These are phyloP conservation scores for Globisporangium okanoganense DNA, from an alignment of 352 stramenopile species.

Conservation along the genomic window DNA sequence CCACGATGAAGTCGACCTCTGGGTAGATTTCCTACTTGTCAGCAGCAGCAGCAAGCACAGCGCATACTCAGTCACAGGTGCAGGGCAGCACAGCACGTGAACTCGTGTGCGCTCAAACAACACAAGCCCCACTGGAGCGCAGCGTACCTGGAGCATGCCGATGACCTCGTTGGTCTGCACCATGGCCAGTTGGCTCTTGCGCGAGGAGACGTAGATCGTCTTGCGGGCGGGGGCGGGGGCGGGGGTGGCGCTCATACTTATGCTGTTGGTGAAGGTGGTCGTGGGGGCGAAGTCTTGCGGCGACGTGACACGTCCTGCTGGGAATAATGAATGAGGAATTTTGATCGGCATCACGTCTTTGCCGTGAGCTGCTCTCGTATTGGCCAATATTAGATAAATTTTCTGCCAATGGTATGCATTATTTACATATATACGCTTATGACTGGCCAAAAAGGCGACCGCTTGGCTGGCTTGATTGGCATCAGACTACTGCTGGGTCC, in stretches of 20 bases:
- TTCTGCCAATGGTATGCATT: too few relatives aligned
- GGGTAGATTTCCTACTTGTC: slow-evolving; percentile 52
- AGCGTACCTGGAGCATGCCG: slow-evolving; percentile 55
- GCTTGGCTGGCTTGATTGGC: too few relatives aligned
- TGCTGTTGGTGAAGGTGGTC: too few relatives aligned
- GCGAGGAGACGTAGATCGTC: slow-evolving; percentile 80
- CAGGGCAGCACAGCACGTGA: background rate
- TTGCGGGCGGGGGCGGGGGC: slow-evolving; percentile 18
- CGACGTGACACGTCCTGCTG: background rate
- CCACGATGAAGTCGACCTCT: slow-evolving; percentile 70
- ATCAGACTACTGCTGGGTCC: too few relatives aligned
- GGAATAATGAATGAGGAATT: too few relatives aligned
- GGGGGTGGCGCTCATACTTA: background rate
- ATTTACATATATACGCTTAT: too few relatives aligned
- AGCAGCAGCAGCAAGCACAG: background rate
- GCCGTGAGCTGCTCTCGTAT: too few relatives aligned
- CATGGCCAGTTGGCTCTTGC: slow-evolving; percentile 88
- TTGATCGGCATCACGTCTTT: too few relatives aligned
- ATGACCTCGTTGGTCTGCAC: slow-evolving; percentile 85
- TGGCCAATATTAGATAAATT: too few relatives aligned
- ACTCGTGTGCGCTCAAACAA: background rate
- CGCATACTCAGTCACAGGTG: background rate
- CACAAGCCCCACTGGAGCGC: background rate
- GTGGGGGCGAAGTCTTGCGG: background rate
- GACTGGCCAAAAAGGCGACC: too few relatives aligned